Evolutionary conservation across 148 eudicot genomes (phyloP).

Genomic region (Spergularia bocconei): DNA sequence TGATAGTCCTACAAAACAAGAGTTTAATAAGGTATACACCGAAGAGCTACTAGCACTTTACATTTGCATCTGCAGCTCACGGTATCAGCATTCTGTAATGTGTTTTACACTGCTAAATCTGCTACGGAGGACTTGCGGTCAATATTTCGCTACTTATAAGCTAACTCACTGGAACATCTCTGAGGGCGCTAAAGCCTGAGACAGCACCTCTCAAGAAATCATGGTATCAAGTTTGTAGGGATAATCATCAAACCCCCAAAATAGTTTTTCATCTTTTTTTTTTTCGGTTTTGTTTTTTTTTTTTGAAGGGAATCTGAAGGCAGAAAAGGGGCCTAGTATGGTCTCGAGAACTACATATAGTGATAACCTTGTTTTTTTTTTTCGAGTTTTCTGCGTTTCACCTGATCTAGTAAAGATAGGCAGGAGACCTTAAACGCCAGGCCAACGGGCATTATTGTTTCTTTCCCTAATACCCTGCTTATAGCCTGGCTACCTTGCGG

Average conservation of each 20-base stretch:
- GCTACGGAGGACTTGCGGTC: background rate
- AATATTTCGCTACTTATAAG: background rate
- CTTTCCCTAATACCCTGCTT: background rate
- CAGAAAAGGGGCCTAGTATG: no score
- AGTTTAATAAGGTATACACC: constrained; percentile 4
- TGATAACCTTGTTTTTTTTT: no score
- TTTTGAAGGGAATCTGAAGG: background rate
- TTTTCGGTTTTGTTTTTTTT: background rate
- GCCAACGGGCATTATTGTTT: background rate
- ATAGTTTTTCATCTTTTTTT: background rate
- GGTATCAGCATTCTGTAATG: background rate
- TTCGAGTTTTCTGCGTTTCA: no score
- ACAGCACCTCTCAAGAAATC: constrained; percentile 1
- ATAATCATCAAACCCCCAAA: background rate
- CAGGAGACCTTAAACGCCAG: background rate
- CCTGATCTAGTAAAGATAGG: background rate
- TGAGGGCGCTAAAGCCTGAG: background rate
- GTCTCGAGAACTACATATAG: no score
- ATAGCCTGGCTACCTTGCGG: background rate
- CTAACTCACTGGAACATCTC: background rate
- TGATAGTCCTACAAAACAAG: background rate
- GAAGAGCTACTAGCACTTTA: constrained; percentile 1
- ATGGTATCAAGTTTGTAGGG: background rate
- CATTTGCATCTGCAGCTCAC: constrained; percentile 11
- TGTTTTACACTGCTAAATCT: constrained; percentile 1